phyloP scores from a whole-genome alignment of 2,329 filamentous ascomycete species.

The Rhinocladiella similis region DNA sequence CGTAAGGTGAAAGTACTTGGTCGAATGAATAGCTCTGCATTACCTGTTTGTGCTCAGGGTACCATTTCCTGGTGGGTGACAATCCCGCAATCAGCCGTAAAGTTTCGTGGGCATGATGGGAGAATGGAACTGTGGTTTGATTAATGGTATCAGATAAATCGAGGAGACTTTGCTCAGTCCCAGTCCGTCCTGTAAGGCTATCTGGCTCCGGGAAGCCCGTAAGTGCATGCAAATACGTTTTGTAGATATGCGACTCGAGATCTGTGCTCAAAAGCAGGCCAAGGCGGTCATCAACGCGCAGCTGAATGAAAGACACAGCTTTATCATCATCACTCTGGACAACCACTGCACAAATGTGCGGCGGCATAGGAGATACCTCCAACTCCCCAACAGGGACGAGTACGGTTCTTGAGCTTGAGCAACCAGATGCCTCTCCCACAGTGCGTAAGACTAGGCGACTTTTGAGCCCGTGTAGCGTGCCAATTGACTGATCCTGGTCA shows the following conservation, averaged over 20 bases:
- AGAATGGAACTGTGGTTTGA: constrained; percentile 9
- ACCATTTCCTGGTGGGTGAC: constrained; percentile 10
- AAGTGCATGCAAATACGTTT: constrained; percentile 39
- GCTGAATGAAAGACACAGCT: constrained; percentile 25
- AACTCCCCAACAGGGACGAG: constrained; percentile 31
- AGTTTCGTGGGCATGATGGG: constrained; percentile 5
- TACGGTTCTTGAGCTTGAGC: constrained; percentile 18
- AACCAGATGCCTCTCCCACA: not conserved
- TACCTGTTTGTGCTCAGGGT: constrained; percentile 4
- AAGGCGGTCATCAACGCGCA: constrained; percentile 29
- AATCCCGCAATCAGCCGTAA: constrained; percentile 9
- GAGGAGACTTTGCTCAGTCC: constrained; percentile 34
- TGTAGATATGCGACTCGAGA: constrained; percentile 28
- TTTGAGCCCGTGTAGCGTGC: constrained; percentile 50
- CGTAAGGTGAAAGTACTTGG: constrained; percentile 4
- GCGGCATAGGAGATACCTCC: constrained; percentile 6
- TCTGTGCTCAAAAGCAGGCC: constrained; percentile 25
- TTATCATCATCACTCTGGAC: constrained; percentile 15
- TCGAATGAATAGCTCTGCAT: constrained; percentile 23
- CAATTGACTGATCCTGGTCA: constrained; percentile 48
- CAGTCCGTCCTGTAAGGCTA: constrained; percentile 35
- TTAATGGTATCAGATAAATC: constrained; percentile 27
- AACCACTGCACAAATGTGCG: constrained; percentile 23
- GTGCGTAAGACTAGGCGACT: constrained; percentile 51
- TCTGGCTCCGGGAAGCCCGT: constrained; percentile 39